phyloP scores from a whole-genome alignment of 2,329 filamentous ascomycete genomes.

The Dactylonectria estremocensis region DNA sequence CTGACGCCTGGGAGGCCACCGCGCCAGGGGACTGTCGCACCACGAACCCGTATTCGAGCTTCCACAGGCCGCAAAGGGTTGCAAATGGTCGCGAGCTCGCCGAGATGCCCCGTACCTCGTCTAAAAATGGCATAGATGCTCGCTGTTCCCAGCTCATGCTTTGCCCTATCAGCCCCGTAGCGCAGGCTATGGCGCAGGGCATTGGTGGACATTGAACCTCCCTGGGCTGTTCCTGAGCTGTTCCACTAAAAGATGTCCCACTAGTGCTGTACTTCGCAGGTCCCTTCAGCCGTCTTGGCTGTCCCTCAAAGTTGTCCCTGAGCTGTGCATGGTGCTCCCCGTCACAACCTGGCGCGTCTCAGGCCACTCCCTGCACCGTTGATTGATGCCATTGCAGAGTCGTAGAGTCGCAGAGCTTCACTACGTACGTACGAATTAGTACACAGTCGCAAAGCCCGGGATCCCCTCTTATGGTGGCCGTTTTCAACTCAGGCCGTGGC shows the following conservation, averaged over 20 bases:
- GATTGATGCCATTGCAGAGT: neutral
- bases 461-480: neutral
- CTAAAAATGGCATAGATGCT: constrained; percentile 15
- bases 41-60: constrained; percentile 26
- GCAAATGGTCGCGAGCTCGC: neutral
- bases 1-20: constrained; percentile 21
- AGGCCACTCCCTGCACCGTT: constrained; percentile 1
- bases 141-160: constrained; percentile 3
- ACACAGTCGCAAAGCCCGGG: neutral
- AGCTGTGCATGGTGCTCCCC: neutral
- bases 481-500: neutral
- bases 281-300: too few relatives aligned
- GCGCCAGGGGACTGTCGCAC: constrained; percentile 46
- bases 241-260: neutral
- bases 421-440: too few relatives aligned
- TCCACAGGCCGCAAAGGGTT: neutral
- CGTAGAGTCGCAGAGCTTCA: too few relatives aligned
- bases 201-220: neutral
- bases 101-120: neutral
- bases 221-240: neutral
- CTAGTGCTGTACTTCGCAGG: too few relatives aligned
- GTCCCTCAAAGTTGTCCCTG: neutral
- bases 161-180: constrained; percentile 7
- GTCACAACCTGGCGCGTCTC: constrained; percentile 12
- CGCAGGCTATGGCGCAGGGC: neutral